These are phyloP conservation scores for Sporothrix brunneoviolacea DNA, from an alignment of 2,329 filamentous ascomycete genomes.

Conservation along the genomic window DNA sequence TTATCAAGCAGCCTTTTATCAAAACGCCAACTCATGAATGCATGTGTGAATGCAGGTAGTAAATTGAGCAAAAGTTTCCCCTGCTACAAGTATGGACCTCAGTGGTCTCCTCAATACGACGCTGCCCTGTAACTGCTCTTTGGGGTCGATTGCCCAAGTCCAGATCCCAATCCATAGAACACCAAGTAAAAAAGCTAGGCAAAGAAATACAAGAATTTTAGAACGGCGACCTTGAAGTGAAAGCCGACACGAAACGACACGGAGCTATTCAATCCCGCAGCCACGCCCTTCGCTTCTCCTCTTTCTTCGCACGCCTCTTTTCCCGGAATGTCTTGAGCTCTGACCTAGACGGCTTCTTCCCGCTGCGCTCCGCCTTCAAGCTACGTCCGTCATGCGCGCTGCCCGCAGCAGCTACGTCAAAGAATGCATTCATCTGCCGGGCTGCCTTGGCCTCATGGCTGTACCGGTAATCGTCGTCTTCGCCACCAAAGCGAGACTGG, in stretches of 20 bases:
- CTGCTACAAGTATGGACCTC: too few relatives aligned
- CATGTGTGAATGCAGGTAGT: too few relatives aligned
- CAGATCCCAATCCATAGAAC: not conserved
- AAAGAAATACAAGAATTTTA: not conserved
- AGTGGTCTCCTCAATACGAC: too few relatives aligned
- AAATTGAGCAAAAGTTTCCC: too few relatives aligned
- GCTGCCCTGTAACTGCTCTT: too few relatives aligned
- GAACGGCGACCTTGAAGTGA: too few relatives aligned
- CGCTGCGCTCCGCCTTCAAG: conserved; percentile 81
- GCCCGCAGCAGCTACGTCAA: conserved; percentile 90
- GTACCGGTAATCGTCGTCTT: conserved; percentile 57
- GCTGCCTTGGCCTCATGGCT: conserved; percentile 81
- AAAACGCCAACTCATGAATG: too few relatives aligned
- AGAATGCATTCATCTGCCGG: conserved; percentile 88
- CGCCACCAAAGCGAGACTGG: conserved; percentile 50
- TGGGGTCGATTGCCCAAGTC: not conserved
- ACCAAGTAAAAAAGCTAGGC: not conserved
- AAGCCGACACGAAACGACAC: too few relatives aligned
- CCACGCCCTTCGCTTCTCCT: conserved; percentile 91
- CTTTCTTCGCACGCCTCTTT: conserved; percentile 81
- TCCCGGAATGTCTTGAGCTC: conserved; percentile 90
- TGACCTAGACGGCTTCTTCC: conserved; percentile 75
- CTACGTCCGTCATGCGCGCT: conserved; percentile 87
- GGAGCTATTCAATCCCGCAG: conserved; percentile 66
- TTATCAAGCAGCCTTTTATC: too few relatives aligned